A percentile compares a stretch with the other conserved stretches of the same genome.
phyloP scores from a whole-genome alignment of 306 rosid genomes.

The Vigna angularis region DNA sequence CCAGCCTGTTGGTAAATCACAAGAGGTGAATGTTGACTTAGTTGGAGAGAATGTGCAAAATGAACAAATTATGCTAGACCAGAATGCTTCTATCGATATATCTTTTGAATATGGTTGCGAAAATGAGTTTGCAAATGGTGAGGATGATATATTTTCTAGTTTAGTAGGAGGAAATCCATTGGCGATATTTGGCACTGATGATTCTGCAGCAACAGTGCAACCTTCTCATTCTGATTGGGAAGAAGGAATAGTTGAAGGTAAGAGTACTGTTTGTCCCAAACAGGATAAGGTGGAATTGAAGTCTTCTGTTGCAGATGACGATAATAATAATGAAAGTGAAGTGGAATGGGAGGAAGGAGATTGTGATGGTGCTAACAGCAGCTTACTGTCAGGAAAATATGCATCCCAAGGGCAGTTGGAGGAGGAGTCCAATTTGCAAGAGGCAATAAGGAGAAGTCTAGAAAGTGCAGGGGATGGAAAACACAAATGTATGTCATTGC shows the following conservation, averaged over 20 bases:
- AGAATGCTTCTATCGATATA: constrained; percentile 66
- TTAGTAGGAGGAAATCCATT: constrained; percentile 71
- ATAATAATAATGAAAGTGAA: constrained; percentile 63
- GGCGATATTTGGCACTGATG: constrained; percentile 46
- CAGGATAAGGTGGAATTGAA: constrained; percentile 42
- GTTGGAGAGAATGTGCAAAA: constrained; percentile 48
- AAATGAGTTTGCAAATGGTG: constrained; percentile 56
- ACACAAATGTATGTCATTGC: constrained; percentile 30
- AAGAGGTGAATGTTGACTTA: constrained; percentile 46
- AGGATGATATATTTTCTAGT: constrained; percentile 74
- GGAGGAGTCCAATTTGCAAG: constrained; percentile 83
- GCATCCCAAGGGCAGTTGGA: constrained; percentile 72
- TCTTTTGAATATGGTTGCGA: constrained; percentile 64
- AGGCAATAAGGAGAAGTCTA: constrained; percentile 93
- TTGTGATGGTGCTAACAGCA: constrained; percentile 53
- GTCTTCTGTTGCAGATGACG: constrained; percentile 40
- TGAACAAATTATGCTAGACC: constrained; percentile 46
- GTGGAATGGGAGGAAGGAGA: constrained; percentile 90
- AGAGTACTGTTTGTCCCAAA: constrained; percentile 40
- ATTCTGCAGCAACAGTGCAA: constrained; percentile 43
- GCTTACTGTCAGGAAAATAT: constrained; percentile 44
- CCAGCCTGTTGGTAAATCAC: constrained; percentile 44
- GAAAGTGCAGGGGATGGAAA: constrained; percentile 52
- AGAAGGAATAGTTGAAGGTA: constrained; percentile 63
- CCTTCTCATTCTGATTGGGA: constrained; percentile 68